Evolutionary conservation across 768 basidiomycete species (phyloP), one percentile per base, ranked within the genome.

Genomic region (Lentinula boryana): DNA sequence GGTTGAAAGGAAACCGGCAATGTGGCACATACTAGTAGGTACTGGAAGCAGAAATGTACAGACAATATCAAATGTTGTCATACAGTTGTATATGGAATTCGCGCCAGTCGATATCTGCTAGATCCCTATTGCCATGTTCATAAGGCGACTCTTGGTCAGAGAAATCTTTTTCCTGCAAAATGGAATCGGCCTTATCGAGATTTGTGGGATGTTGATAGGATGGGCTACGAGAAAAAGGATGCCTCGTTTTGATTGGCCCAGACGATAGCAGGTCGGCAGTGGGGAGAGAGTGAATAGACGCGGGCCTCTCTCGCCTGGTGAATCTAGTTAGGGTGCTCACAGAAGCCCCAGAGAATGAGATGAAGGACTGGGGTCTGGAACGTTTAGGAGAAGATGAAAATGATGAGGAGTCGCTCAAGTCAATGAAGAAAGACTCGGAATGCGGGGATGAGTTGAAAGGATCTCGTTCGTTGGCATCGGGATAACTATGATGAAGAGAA

Each of bases 1-100:
- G 27, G 27, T 27, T 27, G 27, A 27, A 3, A 27, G 27, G 27
- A 27, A 27, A 27, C 27, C 27, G 3, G 27, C 3, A 27, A 3
- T 2, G 27, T 27, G 27, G 27, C 27, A 3, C 27, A 27, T 27
- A 27, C 27, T 27, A 27, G 27, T 27, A 27, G 27, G 27, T 0
- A 27, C 27, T 27, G 27, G 4, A 27, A 51, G 21, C 12, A 16
- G 7, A 10, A 27, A 23, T 27, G 50, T 49, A 27, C 52, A 54
- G 9, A 5, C 36, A 8, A 12, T 5, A 54, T 58, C 35, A 50
- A 23, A 58, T 32, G 27, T 60, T 64, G 32, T 50, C 62, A 2
- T 73, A 55, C 64, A 82, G 72, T 52, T 83, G 79, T 16, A 74
- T 71, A 63, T 84, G 83, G 59, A 85, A 85, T 67, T 83, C 78